Evolutionary conservation across 2,329 filamentous ascomycete genomes (phyloP).

Genomic region (Tolypocladium capitatum): DNA sequence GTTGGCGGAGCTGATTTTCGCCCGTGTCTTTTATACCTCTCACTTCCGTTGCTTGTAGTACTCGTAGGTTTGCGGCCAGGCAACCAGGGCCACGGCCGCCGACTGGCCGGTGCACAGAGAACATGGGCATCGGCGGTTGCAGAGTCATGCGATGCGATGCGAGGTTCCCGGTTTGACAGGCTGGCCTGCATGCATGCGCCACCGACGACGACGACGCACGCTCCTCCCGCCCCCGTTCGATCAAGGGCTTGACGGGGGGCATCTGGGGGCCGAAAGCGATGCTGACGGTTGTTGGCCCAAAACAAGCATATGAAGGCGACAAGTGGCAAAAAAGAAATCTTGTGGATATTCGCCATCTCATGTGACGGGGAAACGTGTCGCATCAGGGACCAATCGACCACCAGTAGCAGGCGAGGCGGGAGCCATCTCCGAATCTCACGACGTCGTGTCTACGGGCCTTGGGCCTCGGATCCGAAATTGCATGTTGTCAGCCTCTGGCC

Average conservation of each 20-base stretch:
- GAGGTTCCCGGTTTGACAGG: slow-evolving; percentile 1
- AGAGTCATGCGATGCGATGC: slow-evolving; percentile 1
- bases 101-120: background rate
- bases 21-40: background rate
- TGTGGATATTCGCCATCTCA: background rate
- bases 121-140: background rate
- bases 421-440: background rate
- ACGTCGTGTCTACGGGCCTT: background rate
- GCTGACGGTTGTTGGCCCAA: background rate
- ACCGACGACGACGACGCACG: background rate
- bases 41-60: background rate
- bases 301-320: background rate
- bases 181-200: slow-evolving; percentile 1
- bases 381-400: background rate
- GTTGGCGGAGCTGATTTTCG: background rate
- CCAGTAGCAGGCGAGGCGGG: background rate
- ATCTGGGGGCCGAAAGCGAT: background rate
- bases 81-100: background rate
- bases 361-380: background rate
- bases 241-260: background rate
- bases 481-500: background rate
- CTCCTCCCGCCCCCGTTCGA: background rate
- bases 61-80: background rate
- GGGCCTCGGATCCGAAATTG: background rate
- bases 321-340: background rate